phyloP scores from a whole-genome alignment of 2,329 filamentous ascomycete species.

The Dactylellina cionopaga region DNA sequence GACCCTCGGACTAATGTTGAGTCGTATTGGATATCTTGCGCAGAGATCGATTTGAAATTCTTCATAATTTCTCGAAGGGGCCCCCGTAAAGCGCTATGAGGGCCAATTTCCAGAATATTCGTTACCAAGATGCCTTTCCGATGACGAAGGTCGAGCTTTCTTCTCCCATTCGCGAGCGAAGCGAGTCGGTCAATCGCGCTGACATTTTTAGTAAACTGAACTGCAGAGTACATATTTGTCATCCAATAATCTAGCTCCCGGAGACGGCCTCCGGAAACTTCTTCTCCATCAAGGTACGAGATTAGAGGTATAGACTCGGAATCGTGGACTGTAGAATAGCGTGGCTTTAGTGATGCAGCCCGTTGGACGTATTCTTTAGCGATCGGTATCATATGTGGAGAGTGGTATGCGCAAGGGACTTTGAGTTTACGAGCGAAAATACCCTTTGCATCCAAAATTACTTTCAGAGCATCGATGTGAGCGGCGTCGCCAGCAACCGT shows the following conservation, averaged over 20 bases:
- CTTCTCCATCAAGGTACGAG: constrained; percentile 34
- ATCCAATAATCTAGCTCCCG: constrained; percentile 34
- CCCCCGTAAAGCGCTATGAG: constrained; percentile 17
- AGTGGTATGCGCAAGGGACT: constrained; percentile 64
- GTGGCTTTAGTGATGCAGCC: constrained; percentile 17
- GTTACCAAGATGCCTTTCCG: constrained; percentile 3
- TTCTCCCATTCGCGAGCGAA: constrained; percentile 7
- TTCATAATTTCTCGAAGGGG: constrained; percentile 29
- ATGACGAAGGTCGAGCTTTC: constrained; percentile 16
- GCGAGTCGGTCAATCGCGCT: constrained; percentile 19
- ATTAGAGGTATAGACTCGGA: constrained; percentile 19
- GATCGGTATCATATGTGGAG: constrained; percentile 61
- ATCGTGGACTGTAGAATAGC: neutral
- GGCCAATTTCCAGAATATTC: constrained; percentile 32
- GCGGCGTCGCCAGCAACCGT: constrained; percentile 58
- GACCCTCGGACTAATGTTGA: constrained; percentile 1
- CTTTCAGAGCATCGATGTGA: constrained; percentile 56
- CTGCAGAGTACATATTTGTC: constrained; percentile 25
- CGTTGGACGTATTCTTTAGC: constrained; percentile 58
- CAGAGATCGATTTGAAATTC: constrained; percentile 5
- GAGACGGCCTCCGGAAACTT: constrained; percentile 18
- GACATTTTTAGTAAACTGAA: constrained; percentile 16
- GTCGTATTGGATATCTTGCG: constrained; percentile 17
- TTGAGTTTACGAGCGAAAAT: constrained; percentile 59
- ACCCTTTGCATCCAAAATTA: neutral